These are phyloP conservation scores for Suillus ampliporus DNA, from an alignment of 768 basidiomycete genomes.

Conservation along the genomic window DNA sequence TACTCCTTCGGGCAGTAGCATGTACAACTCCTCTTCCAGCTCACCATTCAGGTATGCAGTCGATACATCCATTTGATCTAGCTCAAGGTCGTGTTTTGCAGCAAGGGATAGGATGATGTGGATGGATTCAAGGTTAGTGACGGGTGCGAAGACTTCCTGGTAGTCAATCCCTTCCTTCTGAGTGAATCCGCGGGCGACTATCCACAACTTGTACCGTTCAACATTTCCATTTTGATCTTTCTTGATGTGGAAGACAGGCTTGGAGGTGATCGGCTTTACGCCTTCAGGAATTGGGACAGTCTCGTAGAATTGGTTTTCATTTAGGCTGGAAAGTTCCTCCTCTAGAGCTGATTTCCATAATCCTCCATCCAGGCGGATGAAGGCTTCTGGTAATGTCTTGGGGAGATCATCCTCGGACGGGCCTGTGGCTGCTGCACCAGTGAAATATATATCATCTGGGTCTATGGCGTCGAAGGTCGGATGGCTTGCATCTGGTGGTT, in stretches of 20 bases:
- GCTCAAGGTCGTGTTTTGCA: constrained; percentile 20
- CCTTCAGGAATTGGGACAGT: constrained; percentile 10
- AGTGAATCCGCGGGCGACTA: constrained; percentile 9
- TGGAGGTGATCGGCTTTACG: constrained; percentile 12
- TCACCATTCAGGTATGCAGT: constrained; percentile 26
- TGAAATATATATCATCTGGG: not conserved
- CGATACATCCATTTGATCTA: constrained; percentile 29
- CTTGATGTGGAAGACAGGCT: constrained; percentile 15
- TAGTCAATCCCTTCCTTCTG: constrained; percentile 17
- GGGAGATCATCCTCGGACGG: not conserved
- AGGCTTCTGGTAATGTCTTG: constrained; percentile 5
- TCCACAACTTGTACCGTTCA: constrained; percentile 11
- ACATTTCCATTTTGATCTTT: constrained; percentile 7
- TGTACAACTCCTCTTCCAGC: constrained; percentile 34
- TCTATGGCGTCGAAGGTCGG: constrained; percentile 2
- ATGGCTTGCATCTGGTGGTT: not conserved
- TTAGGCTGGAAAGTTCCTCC: constrained; percentile 5
- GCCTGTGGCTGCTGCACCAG: constrained; percentile 3
- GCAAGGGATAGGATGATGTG: constrained; percentile 30
- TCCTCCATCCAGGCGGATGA: not conserved
- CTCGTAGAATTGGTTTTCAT: constrained; percentile 14
- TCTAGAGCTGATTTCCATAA: constrained; percentile 5
- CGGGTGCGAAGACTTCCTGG: constrained; percentile 31
- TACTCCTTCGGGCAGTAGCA: constrained; percentile 24
- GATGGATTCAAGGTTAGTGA: constrained; percentile 24